Conservation (phyloP, 192 early-diverging fungal species). For the Cetraspora pellucida region DNA sequence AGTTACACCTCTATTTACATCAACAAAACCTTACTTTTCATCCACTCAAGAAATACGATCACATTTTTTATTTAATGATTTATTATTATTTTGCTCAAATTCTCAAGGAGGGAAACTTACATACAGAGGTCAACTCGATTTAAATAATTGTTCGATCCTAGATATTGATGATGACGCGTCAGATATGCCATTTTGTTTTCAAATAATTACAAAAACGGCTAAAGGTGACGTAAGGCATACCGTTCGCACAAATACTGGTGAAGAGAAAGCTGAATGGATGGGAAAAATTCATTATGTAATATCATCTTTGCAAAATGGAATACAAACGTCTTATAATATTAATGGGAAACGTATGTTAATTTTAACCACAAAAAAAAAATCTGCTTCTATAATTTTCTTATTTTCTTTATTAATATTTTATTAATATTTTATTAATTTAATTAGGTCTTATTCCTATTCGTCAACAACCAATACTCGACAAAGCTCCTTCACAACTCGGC, state of each 20-base stretch:
- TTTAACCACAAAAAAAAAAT: no score
- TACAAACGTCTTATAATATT: not conserved
- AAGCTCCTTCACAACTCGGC: no score
- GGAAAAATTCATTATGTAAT: not conserved
- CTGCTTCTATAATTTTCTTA: no score
- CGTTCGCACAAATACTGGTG: not conserved
- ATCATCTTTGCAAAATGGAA: not conserved
- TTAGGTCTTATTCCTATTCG: no score
- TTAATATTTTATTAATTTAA: no score
- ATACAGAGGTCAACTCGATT: conserved; percentile 21
- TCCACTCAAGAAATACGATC: conserved; percentile 1
- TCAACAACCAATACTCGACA: no score
- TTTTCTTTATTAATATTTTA: no score
- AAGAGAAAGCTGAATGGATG: conserved; percentile 26
- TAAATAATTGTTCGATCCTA: not conserved
- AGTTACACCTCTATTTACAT: not conserved
- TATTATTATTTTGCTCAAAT: conserved; percentile 22
- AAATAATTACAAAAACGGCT: not conserved
- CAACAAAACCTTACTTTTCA: not conserved
- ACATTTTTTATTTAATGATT: conserved; percentile 33
- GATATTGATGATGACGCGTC: conserved; percentile 14
- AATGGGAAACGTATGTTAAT: no score
- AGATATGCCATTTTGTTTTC: conserved; percentile 25
- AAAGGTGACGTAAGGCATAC: not conserved
- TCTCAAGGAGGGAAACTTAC: conserved; percentile 12